Evolutionary conservation across 768 basidiomycete genomes (phyloP).

Genomic region (Sistotremastrum niveocremeum): DNA sequence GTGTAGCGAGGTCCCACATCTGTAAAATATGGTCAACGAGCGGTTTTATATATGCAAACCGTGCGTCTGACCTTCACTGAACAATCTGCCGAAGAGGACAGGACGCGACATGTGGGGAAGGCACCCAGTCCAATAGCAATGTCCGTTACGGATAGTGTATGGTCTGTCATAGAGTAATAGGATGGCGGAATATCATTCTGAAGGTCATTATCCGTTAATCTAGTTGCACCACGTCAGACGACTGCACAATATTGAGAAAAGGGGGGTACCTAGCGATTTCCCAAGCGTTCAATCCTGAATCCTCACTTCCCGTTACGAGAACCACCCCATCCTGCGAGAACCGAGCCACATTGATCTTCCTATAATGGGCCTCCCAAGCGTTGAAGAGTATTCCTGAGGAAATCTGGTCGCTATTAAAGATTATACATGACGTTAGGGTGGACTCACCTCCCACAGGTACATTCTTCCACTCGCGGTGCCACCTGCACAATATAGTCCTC

Average conservation of each 20-base stretch:
- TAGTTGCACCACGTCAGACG: slow-evolving; percentile 14
- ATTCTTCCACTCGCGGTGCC: slow-evolving; percentile 82
- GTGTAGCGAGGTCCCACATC: slow-evolving; percentile 74
- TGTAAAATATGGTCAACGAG: slow-evolving; percentile 17
- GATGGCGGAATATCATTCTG: slow-evolving; percentile 67
- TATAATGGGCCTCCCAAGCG: slow-evolving; percentile 94
- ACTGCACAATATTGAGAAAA: neutral
- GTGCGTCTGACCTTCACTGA: slow-evolving; percentile 62
- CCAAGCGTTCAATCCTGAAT: slow-evolving; percentile 85
- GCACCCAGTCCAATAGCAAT: slow-evolving; percentile 66
- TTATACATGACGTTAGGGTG: neutral
- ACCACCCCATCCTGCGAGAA: slow-evolving; percentile 76
- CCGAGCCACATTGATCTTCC: slow-evolving; percentile 65
- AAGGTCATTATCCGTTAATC: slow-evolving; percentile 62
- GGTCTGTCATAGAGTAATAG: slow-evolving; percentile 73
- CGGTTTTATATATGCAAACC: neutral
- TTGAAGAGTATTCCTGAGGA: slow-evolving; percentile 88
- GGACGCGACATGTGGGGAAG: slow-evolving; percentile 63
- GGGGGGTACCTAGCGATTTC: slow-evolving; percentile 61
- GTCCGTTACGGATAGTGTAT: slow-evolving; percentile 82
- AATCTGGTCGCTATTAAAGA: slow-evolving; percentile 34
- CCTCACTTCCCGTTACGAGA: slow-evolving; percentile 79
- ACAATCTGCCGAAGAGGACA: slow-evolving; percentile 79
- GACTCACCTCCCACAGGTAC: slow-evolving; percentile 89
- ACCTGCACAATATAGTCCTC: slow-evolving; percentile 70